Conservation (phyloP, 305 asterid genomes). For the Fraxinus paxiana region DNA sequence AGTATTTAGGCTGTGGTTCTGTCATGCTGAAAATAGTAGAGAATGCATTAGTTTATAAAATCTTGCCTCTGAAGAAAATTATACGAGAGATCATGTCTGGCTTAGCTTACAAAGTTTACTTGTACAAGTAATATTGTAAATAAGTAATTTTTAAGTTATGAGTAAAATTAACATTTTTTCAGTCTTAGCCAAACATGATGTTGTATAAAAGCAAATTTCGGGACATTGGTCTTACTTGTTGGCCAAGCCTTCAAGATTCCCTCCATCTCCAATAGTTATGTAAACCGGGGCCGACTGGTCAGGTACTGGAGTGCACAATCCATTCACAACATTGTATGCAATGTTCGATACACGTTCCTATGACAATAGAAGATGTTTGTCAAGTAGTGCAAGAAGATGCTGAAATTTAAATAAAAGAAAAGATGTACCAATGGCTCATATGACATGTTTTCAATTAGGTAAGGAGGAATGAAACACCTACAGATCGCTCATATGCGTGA, state of each 20-base stretch:
- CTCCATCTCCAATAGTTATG: slow-evolving; percentile 75
- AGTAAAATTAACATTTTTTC: not conserved
- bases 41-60: slow-evolving; percentile 1
- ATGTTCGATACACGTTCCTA: slow-evolving; percentile 69
- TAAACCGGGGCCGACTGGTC: slow-evolving; percentile 70
- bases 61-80: not conserved
- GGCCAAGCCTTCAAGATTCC: slow-evolving; percentile 68
- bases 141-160: not conserved
- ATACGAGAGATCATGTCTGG: not conserved
- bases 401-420: not conserved
- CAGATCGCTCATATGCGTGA: slow-evolving; percentile 88
- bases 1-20: slow-evolving; percentile 80
- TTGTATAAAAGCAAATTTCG: not conserved
- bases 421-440: not conserved
- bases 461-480: slow-evolving; percentile 21
- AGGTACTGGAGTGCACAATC: slow-evolving; percentile 45
- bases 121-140: too few species aligned
- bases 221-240: slow-evolving; percentile 35
- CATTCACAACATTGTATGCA: slow-evolving; percentile 56
- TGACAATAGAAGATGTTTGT: not conserved
- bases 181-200: not conserved
- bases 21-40: slow-evolving; percentile 51
- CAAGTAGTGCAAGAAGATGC: not conserved
- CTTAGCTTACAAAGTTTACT: not conserved
- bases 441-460: not conserved